These are phyloP conservation scores for Trametes maxima DNA, from an alignment of 768 basidiomycete species.

Conservation along the genomic window DNA sequence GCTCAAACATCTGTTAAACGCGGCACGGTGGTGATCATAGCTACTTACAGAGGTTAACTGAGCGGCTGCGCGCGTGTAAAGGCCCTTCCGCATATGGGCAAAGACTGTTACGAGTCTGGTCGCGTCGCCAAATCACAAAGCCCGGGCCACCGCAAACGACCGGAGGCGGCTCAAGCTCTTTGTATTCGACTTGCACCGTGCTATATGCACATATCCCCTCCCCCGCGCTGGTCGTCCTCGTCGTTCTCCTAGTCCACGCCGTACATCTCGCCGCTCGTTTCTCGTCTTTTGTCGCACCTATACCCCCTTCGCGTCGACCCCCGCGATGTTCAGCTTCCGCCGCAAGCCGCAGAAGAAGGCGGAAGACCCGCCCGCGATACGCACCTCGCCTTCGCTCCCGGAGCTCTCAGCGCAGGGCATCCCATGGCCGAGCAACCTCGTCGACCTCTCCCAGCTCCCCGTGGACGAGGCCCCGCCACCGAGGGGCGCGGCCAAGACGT, in stretches of 20 bases:
- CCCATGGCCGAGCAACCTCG: slow-evolving; percentile 83
- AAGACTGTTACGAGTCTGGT: neutral
- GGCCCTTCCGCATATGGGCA: slow-evolving; percentile 5
- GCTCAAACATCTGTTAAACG: no score
- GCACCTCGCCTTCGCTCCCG: slow-evolving; percentile 80
- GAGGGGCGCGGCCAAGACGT: slow-evolving; percentile 74
- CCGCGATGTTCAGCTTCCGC: slow-evolving; percentile 67
- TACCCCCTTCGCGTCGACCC: slow-evolving; percentile 24
- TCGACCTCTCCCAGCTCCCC: slow-evolving; percentile 69
- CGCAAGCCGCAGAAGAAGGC: slow-evolving; percentile 62
- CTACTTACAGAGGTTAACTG: neutral
- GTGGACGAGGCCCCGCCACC: slow-evolving; percentile 41
- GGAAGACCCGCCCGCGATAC: slow-evolving; percentile 52
- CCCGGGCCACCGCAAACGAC: neutral
- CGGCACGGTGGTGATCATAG: no score
- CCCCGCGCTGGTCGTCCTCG: slow-evolving; percentile 15
- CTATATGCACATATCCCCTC: slow-evolving; percentile 8
- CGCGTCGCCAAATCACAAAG: slow-evolving; percentile 4
- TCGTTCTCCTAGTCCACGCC: slow-evolving; percentile 7
- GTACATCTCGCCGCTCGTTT: slow-evolving; percentile 30
- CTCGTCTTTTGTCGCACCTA: slow-evolving; percentile 26
- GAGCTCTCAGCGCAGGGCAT: slow-evolving; percentile 74
- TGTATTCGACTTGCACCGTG: slow-evolving; percentile 2
- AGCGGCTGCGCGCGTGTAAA: neutral
- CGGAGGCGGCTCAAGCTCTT: neutral